These are phyloP conservation scores for Raphanus sativus DNA, from an alignment of 345 rosid species.

Conservation along the genomic window DNA sequence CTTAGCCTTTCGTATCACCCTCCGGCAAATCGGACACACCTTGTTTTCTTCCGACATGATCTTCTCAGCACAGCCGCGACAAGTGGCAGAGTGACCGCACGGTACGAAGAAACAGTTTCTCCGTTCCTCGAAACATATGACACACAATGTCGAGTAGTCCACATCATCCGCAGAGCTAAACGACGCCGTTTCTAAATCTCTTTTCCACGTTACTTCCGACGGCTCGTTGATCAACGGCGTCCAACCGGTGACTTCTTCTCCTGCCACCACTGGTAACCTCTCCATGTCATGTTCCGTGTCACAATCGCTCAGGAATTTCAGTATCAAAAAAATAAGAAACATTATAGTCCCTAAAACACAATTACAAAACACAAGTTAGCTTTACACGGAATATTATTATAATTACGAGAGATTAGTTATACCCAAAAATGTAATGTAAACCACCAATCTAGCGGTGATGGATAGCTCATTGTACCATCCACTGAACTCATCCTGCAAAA, in stretches of 20 bases:
- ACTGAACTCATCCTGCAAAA: slow-evolving; percentile 18
- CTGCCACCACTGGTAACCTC: neutral
- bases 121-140: slow-evolving; percentile 79
- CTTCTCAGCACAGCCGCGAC: slow-evolving; percentile 82
- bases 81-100: slow-evolving; percentile 88
- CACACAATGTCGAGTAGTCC: slow-evolving; percentile 75
- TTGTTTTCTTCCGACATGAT: slow-evolving; percentile 66
- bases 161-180: slow-evolving; percentile 43
- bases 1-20: slow-evolving; percentile 60
- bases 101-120: slow-evolving; percentile 88
- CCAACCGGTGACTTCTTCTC: neutral
- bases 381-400: neutral
- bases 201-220: neutral
- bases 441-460: slow-evolving; percentile 7
- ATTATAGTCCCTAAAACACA: slow-evolving; percentile 32
- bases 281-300: slow-evolving; percentile 14
- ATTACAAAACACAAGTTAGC: neutral
- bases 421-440: slow-evolving; percentile 35
- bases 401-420: neutral
- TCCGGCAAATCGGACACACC: slow-evolving; percentile 83
- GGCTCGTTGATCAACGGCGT: neutral
- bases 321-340: slow-evolving; percentile 23
- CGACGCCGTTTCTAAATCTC: slow-evolving; percentile 27
- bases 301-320: slow-evolving; percentile 34
- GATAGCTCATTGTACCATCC: slow-evolving; percentile 31